Percentiles rank a stretch among this genome's conserved stretches.
These are phyloP conservation scores for Zygnema cylindricum DNA, from an alignment of 139 green algal genomes.

Conservation along the genomic window DNA sequence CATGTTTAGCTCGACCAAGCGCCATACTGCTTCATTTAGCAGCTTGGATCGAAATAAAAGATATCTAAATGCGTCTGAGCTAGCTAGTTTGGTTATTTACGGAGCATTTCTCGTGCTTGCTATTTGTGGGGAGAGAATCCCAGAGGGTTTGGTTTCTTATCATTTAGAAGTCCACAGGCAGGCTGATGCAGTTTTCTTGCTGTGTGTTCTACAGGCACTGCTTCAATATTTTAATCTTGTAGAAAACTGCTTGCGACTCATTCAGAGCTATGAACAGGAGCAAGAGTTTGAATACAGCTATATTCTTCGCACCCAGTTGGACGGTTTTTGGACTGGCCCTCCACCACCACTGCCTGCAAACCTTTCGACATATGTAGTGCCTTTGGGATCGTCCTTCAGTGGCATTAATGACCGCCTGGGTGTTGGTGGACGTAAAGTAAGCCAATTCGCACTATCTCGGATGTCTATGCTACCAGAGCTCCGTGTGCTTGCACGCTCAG, in stretches of 20 bases:
- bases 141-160: too few relatives aligned
- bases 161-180: too few relatives aligned
- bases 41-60: too few relatives aligned
- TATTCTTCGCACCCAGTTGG: slow-evolving; percentile 45
- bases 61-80: too few relatives aligned
- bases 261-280: slow-evolving; percentile 22
- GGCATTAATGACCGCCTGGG: slow-evolving; percentile 34
- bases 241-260: slow-evolving; percentile 42
- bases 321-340: slow-evolving; percentile 40
- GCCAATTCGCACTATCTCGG: not conserved
- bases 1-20: too few relatives aligned
- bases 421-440: not conserved
- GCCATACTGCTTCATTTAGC: too few relatives aligned
- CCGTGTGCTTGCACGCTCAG: not conserved
- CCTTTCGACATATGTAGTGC: not conserved
- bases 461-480: not conserved
- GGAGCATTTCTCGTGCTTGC: too few relatives aligned
- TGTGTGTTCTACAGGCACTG: slow-evolving; percentile 49
- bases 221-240: slow-evolving; percentile 60
- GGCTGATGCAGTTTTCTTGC: too few relatives aligned
- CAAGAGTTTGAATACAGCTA: slow-evolving; percentile 28
- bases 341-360: slow-evolving; percentile 16
- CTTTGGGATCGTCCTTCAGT: not conserved
- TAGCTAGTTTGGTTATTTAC: too few relatives aligned
- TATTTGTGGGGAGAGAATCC: too few relatives aligned